phyloP scores from a whole-genome alignment of 2,329 filamentous ascomycete genomes.

The Aspergillus melleus region DNA sequence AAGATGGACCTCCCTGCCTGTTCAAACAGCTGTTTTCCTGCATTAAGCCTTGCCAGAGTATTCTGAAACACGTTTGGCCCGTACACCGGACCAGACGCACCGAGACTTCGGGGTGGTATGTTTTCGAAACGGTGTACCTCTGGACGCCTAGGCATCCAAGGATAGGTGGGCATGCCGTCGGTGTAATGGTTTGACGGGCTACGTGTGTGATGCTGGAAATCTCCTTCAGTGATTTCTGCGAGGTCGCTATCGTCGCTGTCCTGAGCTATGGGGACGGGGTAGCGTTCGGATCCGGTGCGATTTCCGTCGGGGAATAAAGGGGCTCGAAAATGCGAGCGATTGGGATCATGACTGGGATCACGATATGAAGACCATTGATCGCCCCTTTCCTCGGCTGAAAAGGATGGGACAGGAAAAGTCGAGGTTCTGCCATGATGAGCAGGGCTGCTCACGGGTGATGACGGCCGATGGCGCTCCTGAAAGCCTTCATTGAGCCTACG shows the following conservation, averaged over 20 bases:
- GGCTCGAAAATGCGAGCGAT: not conserved
- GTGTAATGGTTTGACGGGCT: not conserved
- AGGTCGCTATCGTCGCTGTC: conserved; percentile 35
- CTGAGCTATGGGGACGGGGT: conserved; percentile 2
- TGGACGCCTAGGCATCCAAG: not conserved
- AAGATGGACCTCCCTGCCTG: conserved; percentile 12
- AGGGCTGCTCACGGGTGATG: conserved; percentile 7
- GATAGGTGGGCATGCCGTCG: not conserved
- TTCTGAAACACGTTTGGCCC: conserved; percentile 18
- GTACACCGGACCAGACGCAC: conserved; percentile 8
- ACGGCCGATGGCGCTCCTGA: conserved; percentile 15
- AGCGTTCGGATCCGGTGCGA: not conserved
- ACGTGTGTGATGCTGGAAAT: conserved; percentile 15
- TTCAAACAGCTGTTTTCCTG: conserved; percentile 14
- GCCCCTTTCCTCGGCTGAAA: not conserved
- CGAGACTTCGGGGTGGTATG: not conserved
- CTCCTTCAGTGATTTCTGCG: conserved; percentile 28
- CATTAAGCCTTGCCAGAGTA: conserved; percentile 21
- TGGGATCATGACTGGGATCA: not conserved
- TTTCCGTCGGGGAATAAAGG: not conserved
- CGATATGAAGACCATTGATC: not conserved
- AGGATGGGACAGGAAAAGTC: not conserved
- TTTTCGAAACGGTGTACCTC: not conserved
- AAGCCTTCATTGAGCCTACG: conserved; percentile 36
- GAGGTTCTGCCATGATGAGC: conserved; percentile 7